Evolutionary conservation across 768 basidiomycete genomes (phyloP).

Genomic region (Termitomyces sp.): DNA sequence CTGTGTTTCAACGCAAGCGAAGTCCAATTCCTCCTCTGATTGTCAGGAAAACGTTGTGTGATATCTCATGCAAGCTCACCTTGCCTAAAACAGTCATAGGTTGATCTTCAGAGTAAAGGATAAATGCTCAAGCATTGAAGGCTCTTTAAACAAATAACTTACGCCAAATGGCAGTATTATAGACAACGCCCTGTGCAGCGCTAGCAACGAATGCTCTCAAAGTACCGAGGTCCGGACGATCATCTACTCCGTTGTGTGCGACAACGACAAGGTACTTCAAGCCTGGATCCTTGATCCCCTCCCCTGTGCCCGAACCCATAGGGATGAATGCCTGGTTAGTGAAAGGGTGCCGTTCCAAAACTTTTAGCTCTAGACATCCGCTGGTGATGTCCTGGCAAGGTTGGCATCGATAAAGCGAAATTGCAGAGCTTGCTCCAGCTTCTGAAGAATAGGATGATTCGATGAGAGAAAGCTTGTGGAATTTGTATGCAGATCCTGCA

Average conservation of each 20-base stretch:
- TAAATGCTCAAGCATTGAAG: slow-evolving; percentile 7
- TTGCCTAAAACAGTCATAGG: slow-evolving; percentile 81
- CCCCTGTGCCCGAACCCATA: slow-evolving; percentile 64
- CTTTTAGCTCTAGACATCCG: slow-evolving; percentile 53
- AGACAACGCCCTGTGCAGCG: slow-evolving; percentile 80
- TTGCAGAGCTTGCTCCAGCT: slow-evolving; percentile 52
- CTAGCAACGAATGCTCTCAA: slow-evolving; percentile 80
- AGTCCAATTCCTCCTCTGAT: slow-evolving; percentile 56
- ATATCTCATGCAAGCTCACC: slow-evolving; percentile 33
- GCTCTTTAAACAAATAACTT: slow-evolving; percentile 30
- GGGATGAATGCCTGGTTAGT: slow-evolving; percentile 95
- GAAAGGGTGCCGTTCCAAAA: slow-evolving; percentile 85
- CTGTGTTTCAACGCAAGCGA: slow-evolving; percentile 92
- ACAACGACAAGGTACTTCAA: slow-evolving; percentile 80
- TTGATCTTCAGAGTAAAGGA: slow-evolving; percentile 57
- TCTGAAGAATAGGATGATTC: slow-evolving; percentile 58
- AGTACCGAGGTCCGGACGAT: slow-evolving; percentile 70
- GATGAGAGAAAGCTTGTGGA: slow-evolving; percentile 83
- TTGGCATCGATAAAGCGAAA: slow-evolving; percentile 84
- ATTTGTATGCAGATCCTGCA: slow-evolving; percentile 87
- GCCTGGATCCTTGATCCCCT: slow-evolving; percentile 43
- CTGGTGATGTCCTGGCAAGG: slow-evolving; percentile 40
- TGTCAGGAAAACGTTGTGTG: neutral
- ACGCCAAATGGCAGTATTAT: slow-evolving; percentile 88
- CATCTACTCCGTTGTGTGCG: slow-evolving; percentile 71